A percentile compares a stretch with the other conserved stretches of the same genome.
Conservation (phyloP, 2,329 filamentous ascomycete genomes). For the Fusarium camptoceras region DNA sequence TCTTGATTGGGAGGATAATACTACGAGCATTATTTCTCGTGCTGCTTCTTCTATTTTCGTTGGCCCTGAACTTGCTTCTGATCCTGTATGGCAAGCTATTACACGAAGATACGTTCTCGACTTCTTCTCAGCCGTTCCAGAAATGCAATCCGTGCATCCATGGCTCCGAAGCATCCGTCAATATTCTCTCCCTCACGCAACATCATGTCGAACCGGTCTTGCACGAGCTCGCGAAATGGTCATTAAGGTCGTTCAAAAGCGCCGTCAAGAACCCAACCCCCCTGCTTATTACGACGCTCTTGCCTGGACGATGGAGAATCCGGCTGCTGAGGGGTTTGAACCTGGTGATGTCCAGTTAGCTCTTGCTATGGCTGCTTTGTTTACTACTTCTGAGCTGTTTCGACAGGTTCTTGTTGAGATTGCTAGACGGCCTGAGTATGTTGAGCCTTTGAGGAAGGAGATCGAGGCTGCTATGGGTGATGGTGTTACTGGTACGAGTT, state of each 20-base stretch:
- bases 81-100: not conserved
- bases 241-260: not conserved
- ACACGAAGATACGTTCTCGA: not conserved
- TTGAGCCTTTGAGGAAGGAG: not conserved
- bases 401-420: not conserved
- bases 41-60: not conserved
- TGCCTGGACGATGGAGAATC: not conserved
- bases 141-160: not conserved
- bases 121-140: not conserved
- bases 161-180: not conserved
- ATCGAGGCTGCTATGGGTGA: not conserved
- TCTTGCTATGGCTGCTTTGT: not conserved
- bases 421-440: not conserved
- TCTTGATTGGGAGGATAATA: not conserved
- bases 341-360: not conserved
- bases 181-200: not conserved
- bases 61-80: not conserved
- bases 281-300: not conserved
- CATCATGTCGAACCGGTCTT: not conserved
- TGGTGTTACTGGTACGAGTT: not conserved
- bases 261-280: rapidly evolving
- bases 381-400: not conserved
- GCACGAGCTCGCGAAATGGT: not conserved
- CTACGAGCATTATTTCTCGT: not conserved
- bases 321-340: not conserved